These are phyloP conservation scores for Excoecaria cochinchinensis DNA, from an alignment of 345 rosid genomes.

Conservation along the genomic window DNA sequence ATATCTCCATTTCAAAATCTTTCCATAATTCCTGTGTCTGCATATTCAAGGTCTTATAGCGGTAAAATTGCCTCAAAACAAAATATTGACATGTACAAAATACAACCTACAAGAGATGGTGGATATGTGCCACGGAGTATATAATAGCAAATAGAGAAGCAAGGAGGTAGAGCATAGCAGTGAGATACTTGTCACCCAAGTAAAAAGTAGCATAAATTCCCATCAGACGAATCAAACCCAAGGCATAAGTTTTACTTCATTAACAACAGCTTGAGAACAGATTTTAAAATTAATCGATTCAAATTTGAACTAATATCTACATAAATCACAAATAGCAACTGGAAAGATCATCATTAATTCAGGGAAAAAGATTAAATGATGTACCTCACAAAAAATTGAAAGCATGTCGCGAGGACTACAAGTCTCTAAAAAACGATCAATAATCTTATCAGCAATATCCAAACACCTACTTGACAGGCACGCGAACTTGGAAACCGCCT, in stretches of 20 bases:
- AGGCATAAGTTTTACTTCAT: not conserved
- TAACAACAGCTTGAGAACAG: not conserved
- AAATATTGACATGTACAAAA: not conserved
- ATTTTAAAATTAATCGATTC: not conserved
- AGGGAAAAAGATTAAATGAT: not conserved
- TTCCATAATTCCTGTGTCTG: not conserved
- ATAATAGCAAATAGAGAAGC: not conserved
- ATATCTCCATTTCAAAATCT: not conserved
- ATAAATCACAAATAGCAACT: not conserved
- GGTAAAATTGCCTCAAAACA: not conserved
- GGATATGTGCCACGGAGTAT: not conserved
- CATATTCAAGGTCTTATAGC: not conserved
- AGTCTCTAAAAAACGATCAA: slow-evolving; percentile 45
- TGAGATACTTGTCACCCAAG: not conserved
- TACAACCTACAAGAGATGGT: not conserved
- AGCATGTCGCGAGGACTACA: slow-evolving; percentile 89
- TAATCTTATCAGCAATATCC: slow-evolving; percentile 44
- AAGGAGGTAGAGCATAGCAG: not conserved
- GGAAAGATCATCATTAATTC: not conserved
- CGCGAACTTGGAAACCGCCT: slow-evolving; percentile 59
- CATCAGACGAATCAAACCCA: slow-evolving; percentile 1
- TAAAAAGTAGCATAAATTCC: not conserved
- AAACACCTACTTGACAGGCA: slow-evolving; percentile 49
- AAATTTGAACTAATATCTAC: not conserved
- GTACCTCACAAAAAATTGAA: slow-evolving; percentile 81